Percentiles rank a stretch among this genome's conserved stretches.
Evolutionary conservation across 176 grass and related monocot species (phyloP).

Genomic region (Lolium rigidum): DNA sequence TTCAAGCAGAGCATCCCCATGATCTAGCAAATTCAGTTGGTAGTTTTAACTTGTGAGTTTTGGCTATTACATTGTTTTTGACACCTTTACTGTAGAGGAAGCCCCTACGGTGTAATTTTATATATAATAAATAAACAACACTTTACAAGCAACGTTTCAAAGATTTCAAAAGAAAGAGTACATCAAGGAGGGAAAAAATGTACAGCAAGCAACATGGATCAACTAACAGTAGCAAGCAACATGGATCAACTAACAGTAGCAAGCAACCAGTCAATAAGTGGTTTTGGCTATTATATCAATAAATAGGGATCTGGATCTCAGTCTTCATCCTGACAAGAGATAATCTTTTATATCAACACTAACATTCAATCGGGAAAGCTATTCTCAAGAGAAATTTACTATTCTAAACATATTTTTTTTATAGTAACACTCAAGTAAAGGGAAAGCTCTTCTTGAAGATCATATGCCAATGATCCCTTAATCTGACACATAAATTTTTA

Average conservation of each 20-base stretch:
- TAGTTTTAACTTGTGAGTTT: not conserved
- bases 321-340: not conserved
- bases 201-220: too few species aligned
- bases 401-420: too few species aligned
- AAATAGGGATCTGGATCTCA: not conserved
- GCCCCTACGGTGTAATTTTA: too few species aligned
- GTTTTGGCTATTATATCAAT: too few species aligned
- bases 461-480: not conserved
- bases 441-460: not conserved
- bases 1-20: not conserved
- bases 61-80: too few species aligned
- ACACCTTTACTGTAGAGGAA: not conserved
- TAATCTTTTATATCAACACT: not conserved
- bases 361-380: not conserved
- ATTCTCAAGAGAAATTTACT: not conserved
- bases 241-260: too few species aligned
- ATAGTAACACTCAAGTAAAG: not conserved
- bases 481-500: not conserved
- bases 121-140: too few species aligned
- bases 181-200: not conserved
- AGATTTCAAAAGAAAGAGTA: too few species aligned
- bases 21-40: not conserved
- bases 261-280: too few species aligned
- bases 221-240: too few species aligned
- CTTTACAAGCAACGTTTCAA: too few species aligned